Conservation (phyloP, 106 monocot genomes). For the Agapanthus africanus region DNA sequence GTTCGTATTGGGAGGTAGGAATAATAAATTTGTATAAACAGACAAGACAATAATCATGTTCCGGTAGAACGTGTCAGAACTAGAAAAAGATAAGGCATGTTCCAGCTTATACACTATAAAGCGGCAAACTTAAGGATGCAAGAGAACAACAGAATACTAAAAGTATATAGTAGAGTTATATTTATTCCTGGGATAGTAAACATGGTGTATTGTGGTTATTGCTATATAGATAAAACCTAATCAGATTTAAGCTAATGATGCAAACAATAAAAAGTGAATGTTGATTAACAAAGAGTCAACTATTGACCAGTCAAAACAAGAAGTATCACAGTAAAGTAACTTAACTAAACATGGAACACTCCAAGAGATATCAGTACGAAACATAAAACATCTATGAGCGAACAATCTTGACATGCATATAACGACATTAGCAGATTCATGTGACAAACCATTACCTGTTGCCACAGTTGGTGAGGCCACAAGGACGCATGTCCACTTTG, state of each 20-base stretch:
- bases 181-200: neutral
- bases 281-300: neutral
- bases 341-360: neutral
- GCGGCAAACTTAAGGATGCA: neutral
- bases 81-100: neutral
- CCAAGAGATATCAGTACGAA: neutral
- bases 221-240: neutral
- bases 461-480: conserved; percentile 78
- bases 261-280: neutral
- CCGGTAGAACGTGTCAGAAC: neutral
- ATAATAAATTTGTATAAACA: neutral
- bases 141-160: neutral
- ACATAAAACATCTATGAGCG: neutral
- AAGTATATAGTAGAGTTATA: neutral
- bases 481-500: conserved; percentile 67
- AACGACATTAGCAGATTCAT: neutral
- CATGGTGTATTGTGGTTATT: neutral
- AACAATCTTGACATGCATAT: neutral
- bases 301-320: neutral
- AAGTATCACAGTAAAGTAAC: neutral
- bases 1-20: neutral
- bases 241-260: neutral
- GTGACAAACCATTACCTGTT: conserved; percentile 55
- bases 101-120: neutral
- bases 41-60: neutral